These are phyloP conservation scores for Gossypium davidsonii DNA, from an alignment of 441 rosid species.

Conservation along the genomic window DNA sequence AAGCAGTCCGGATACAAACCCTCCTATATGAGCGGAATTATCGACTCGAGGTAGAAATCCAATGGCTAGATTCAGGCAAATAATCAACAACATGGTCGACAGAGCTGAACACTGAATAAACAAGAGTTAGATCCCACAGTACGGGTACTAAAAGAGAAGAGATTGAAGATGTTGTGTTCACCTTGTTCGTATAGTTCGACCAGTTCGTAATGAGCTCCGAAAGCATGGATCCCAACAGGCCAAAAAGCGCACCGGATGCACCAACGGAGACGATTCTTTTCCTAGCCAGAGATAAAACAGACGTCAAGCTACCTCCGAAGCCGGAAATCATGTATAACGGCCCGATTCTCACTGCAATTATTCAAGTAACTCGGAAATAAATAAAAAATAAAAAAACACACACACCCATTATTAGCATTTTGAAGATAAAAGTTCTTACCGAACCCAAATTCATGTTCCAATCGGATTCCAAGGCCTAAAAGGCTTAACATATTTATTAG, in stretches of 20 bases:
- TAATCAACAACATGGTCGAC: constrained; percentile 40
- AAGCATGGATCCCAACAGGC: constrained; percentile 79
- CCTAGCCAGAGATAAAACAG: constrained; percentile 29
- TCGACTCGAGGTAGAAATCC: constrained; percentile 67
- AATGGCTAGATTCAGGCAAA: constrained; percentile 54
- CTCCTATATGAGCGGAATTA: constrained; percentile 80
- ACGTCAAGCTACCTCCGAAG: constrained; percentile 71
- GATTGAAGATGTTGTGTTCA: constrained; percentile 14
- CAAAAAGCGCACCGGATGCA: constrained; percentile 84
- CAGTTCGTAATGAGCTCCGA: constrained; percentile 82
- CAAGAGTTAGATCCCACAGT: background rate
- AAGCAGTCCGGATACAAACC: constrained; percentile 66
- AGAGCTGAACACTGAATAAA: constrained; percentile 59
- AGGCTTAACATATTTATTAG: constrained; percentile 68
- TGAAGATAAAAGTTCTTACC: constrained; percentile 32
- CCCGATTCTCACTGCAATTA: constrained; percentile 62
- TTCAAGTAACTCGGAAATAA: background rate
- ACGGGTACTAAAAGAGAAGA: background rate
- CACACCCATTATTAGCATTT: background rate
- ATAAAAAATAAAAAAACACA: background rate
- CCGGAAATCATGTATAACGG: constrained; percentile 59
- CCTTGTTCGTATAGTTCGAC: constrained; percentile 80
- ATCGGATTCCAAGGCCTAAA: constrained; percentile 51
- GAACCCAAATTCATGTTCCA: constrained; percentile 78
- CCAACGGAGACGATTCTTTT: constrained; percentile 54